Evolutionary conservation across 2,329 filamentous ascomycete genomes (phyloP), one percentile per base, ranked within the genome.

Genomic region (Clonostachys solani): DNA sequence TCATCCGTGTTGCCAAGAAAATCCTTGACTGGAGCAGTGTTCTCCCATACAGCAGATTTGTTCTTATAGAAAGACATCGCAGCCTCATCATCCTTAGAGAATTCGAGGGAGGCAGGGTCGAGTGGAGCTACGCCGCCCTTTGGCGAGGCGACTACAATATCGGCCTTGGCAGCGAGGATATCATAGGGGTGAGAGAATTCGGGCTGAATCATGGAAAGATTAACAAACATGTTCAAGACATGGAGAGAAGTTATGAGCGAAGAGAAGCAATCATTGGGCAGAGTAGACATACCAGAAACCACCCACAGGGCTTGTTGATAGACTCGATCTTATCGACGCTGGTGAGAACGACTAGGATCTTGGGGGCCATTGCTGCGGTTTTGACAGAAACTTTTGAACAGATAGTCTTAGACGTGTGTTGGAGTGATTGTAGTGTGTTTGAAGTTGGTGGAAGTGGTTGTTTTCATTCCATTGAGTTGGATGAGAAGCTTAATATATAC

Each of bases 341-440:
- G 53, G 83, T 87, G 51, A 89, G 79, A 49, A 90, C 80, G 63
- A 89, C 68, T 68, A 90, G 84, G 53, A 89, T 68, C 63, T 85
- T 86, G 56, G 71, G 73, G 34, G 72, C 68, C 74, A 78, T 78
- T 53, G 43, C 63, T 50, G 19, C 19, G 15, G 43, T 34, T 44
- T 35, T 33, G 29, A 29, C 8, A 29, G 23, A 10, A 29, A 10
- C 3, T 2, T 10, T 29, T 29, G 23, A 29, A 29, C 10, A 10
- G 10, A 29, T 29, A 10, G 23, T 29, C 10, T 29, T 10, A 9
- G 23, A 10, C 9, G 23, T 10, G 8, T 10, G 23, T 29, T 29
- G 23, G 9, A 29, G 23, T 29, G 23, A 29, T 10, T 29, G 8
- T 4, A 29, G 23, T 29, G 23, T 29, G 23, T 29, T 29, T 29